Percentiles rank a stretch among this genome's conserved stretches.
Conservation (phyloP, 768 basidiomycete genomes). For the Plicaturopsis crispa region DNA sequence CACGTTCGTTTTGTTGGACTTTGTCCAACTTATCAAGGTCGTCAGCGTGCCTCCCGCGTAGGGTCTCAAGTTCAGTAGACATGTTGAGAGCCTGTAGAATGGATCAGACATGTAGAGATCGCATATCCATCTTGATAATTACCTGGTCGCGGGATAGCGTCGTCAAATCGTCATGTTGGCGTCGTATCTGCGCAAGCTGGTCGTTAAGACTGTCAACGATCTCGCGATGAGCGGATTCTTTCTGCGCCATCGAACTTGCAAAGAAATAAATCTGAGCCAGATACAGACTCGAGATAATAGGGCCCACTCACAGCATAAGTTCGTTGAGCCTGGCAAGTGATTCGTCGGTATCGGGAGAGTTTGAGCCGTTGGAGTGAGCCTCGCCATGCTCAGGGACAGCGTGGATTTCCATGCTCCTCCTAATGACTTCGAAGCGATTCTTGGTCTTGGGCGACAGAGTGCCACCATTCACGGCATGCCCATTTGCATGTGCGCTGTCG, state of each 20-base stretch:
- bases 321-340: slow-evolving; percentile 79
- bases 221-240: slow-evolving; percentile 87
- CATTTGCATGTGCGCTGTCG: slow-evolving; percentile 30
- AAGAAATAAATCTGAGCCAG: slow-evolving; percentile 8
- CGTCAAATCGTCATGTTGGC: slow-evolving; percentile 77
- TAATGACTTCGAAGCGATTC: slow-evolving; percentile 68
- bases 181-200: slow-evolving; percentile 60
- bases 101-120: not conserved
- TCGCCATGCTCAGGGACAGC: slow-evolving; percentile 37
- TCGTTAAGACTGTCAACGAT: slow-evolving; percentile 62
- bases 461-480: slow-evolving; percentile 9
- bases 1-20: slow-evolving; percentile 48
- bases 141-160: slow-evolving; percentile 84
- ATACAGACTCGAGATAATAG: not conserved
- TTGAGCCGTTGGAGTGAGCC: slow-evolving; percentile 14
- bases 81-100: slow-evolving; percentile 66
- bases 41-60: slow-evolving; percentile 54
- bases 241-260: slow-evolving; percentile 90
- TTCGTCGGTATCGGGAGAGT: slow-evolving; percentile 54
- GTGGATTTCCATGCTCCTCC: slow-evolving; percentile 62
- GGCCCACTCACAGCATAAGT: slow-evolving; percentile 72
- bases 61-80: slow-evolving; percentile 76
- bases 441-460: slow-evolving; percentile 1
- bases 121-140: slow-evolving; percentile 9
- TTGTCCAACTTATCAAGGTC: slow-evolving; percentile 45